Evolutionary conservation across 768 basidiomycete species (phyloP), one percentile per base, ranked within the genome.

Genomic region (Trametes cingulata): DNA sequence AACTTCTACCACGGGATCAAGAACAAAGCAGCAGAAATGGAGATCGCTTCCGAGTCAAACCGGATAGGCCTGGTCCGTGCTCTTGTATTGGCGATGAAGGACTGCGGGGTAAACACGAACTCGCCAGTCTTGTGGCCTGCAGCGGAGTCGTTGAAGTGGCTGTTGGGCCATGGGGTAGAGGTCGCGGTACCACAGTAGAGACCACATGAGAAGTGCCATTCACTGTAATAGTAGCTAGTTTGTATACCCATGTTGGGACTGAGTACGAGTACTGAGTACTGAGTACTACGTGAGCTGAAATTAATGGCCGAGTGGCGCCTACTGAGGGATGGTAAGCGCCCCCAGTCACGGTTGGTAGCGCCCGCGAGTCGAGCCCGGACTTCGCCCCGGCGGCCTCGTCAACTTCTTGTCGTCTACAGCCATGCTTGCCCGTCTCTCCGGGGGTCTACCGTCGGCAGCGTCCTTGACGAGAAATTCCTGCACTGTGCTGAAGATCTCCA

Each of bases 1-100:
- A 93, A 92, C 68, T 71, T 95, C 41, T 72, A 77, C 78, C 62
- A 76, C 15, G 82, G 79, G 57, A 72, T 84, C 10, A 67, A 77
- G 20, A 76, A 80, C 58, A 66, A 70, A 25, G 69, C 69, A 6
- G 69, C 72, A 20, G 73, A 76, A 41, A 76, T 77, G 51, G 71
- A 72, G 54, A 71, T 91, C n/a, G 74, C 75, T 17, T 73, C 80
- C 24, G 83, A 84, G 64, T 82, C 81, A 8, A 77, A 78, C 52
- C 78, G 78, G 43, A 74, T 78, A 13, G 85, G 82, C n/a, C 71
- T 93, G 17, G 72, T 81, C 20, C 68, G 72, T 33, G 82, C 82
- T 0, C 75, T 96, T 56, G 75, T 77, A 24, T 75, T 74, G 27
- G 65, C 85, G 19, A 69, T 85, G 57, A 84, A 79, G 67, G 74